Percentiles rank a stretch among this genome's conserved stretches.
phyloP scores from a whole-genome alignment of 23 red algal genomes.

The Agarophyton chilense region DNA sequence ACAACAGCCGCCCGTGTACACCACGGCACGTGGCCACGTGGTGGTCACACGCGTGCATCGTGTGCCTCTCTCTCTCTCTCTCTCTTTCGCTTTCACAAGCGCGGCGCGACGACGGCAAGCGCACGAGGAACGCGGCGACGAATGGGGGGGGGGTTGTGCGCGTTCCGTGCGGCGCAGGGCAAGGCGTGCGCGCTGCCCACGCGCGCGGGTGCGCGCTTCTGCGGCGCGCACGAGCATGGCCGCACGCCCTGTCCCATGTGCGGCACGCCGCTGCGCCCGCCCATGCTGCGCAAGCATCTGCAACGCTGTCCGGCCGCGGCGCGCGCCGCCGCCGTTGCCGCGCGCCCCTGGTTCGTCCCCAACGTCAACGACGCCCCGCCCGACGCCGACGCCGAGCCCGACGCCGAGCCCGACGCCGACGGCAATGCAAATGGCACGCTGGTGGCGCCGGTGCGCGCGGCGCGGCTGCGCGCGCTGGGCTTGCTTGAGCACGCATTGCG shows the following conservation, averaged over 20 bases:
- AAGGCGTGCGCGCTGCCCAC: neutral
- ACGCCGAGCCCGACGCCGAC: neutral
- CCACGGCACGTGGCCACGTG: no score
- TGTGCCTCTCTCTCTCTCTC: no score
- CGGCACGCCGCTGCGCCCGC: neutral
- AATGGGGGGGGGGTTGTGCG: neutral
- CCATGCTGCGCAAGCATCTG: neutral
- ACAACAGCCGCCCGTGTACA: no score
- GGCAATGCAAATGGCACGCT: no score
- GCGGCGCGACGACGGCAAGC: no score
- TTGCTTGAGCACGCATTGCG: neutral
- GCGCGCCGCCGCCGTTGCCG: neutral
- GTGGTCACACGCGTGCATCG: no score
- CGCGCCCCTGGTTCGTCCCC: neutral
- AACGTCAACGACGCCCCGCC: neutral
- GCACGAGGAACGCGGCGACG: neutral
- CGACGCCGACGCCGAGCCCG: neutral
- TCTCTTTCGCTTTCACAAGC: no score
- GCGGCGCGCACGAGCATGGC: slow-evolving; percentile 11
- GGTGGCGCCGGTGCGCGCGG: neutral
- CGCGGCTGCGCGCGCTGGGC: neutral
- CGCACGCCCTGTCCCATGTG: neutral
- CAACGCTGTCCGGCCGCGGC: neutral
- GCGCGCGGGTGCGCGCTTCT: neutral
- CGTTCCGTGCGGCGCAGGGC: neutral